These are phyloP conservation scores for Harringtonia aguacate DNA, from an alignment of 2,329 filamentous ascomycete species.

Conservation along the genomic window DNA sequence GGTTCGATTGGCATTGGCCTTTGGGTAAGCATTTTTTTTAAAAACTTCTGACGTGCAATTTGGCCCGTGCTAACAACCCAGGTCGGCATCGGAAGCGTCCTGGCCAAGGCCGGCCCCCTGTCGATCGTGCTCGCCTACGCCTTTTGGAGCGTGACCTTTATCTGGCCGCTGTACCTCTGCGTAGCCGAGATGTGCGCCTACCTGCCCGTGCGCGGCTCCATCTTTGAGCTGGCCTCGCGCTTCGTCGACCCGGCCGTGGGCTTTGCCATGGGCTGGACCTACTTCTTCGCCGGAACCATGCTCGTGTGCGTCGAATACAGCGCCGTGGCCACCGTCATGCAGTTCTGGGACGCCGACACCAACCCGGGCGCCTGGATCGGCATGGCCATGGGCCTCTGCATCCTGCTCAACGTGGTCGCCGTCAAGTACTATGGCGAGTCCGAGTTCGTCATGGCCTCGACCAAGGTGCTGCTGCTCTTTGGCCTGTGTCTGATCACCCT, in stretches of 20 bases:
- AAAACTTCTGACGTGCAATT: too few species aligned
- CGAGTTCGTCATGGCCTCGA: conserved; percentile 32
- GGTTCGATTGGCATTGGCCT: conserved; percentile 46
- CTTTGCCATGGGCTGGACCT: conserved; percentile 39
- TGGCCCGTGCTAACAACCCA: background rate
- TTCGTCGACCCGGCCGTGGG: conserved; percentile 55
- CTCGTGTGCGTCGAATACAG: conserved; percentile 28
- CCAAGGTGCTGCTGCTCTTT: conserved; percentile 37
- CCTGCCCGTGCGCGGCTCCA: conserved; percentile 52
- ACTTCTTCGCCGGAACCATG: conserved; percentile 27
- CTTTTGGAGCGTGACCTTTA: conserved; percentile 37
- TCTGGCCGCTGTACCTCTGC: conserved; percentile 52
- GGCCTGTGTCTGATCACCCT: conserved; percentile 44
- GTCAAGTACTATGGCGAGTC: conserved; percentile 25
- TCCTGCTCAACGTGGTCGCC: conserved; percentile 14
- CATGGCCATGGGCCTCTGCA: conserved; percentile 29
- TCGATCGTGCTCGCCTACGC: conserved; percentile 48
- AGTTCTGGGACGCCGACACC: conserved; percentile 33
- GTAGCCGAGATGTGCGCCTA: conserved; percentile 54
- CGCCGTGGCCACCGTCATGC: conserved; percentile 27
- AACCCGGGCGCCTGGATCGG: conserved; percentile 40
- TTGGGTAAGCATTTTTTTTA: too few species aligned
- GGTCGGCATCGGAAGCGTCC: conserved; percentile 46
- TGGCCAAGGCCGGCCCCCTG: conserved; percentile 30
- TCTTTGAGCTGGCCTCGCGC: conserved; percentile 51